Evolutionary conservation across 805 yeast genomes (phyloP), one percentile per base, ranked within the genome.

Genomic region (Candida insectalens): DNA sequence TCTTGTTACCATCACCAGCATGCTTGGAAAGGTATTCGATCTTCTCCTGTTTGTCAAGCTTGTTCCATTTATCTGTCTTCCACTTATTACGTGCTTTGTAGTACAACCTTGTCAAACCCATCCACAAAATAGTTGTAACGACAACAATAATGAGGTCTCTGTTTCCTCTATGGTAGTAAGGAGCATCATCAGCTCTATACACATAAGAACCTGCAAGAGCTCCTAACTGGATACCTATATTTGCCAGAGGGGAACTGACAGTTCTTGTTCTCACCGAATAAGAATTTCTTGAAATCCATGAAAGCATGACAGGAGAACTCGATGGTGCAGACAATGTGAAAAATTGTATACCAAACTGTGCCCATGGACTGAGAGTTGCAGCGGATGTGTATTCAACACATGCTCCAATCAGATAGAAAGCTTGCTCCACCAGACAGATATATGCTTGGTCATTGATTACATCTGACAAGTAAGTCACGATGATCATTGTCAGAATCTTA

Each of bases 211-310:
- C 57, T 6, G 69, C 56, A 31, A 80, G 72, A 15, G 61, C 52
- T 1, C 74, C 79, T 0, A 71, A 58, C 47, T 80, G 87, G 1
- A 71, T 72, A 49, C 64, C 67, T 63, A 77, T 75, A 45, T 78
- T 80, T 46, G 71, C 77, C 32, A 79, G 37, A 1, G 85, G 74
- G 0, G 83, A 71, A 12, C 79, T 65, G 4, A 79, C 74, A 0
- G 85, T 71, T 43, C 88, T 59, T 3, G 73, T 58, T n/a, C 77
- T 55, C 19, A 79, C 80, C 1, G 78, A 63, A 49, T 73, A 69
- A 8, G 83, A 66, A 44, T 77, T 77, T 19, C 70, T 52, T 0
- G 85, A 75, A 36, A 73, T 66, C 77, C 82, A 73, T 19, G 71
- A 59, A 19, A 73, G 76, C 37, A 68, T 57, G 30, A 77, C 52